phyloP scores from a whole-genome alignment of 352 stramenopile species.

The Pythium sp. region DNA sequence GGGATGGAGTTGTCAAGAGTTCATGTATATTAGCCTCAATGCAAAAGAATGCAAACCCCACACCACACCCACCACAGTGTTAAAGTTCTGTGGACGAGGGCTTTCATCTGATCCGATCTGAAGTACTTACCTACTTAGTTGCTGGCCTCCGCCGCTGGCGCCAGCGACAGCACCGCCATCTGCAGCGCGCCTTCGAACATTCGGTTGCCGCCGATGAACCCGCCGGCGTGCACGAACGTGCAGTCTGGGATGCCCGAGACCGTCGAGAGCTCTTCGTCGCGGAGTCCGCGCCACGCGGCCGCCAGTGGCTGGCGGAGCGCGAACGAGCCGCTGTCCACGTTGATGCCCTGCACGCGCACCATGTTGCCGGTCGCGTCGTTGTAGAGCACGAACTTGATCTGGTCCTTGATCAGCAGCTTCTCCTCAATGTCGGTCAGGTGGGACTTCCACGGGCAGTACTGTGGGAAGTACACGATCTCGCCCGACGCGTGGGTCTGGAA shows the following conservation, averaged over 20 bases:
- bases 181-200: conserved; percentile 93
- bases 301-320: conserved; percentile 90
- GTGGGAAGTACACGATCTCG: conserved; percentile 92
- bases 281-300: conserved; percentile 92
- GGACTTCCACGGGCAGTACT: conserved; percentile 94
- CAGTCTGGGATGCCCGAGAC: conserved; percentile 90
- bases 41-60: not conserved
- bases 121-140: not conserved
- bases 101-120: not conserved
- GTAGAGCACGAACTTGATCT: conserved; percentile 98
- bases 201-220: conserved; percentile 98
- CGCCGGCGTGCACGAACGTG: conserved; percentile 97
- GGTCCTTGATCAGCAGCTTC: conserved; percentile 73
- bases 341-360: conserved; percentile 96
- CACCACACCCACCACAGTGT: not conserved
- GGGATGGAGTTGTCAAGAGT: not conserved
- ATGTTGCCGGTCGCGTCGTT: conserved; percentile 90
- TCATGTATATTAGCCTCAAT: not conserved
- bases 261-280: conserved; percentile 90
- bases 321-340: conserved; percentile 92
- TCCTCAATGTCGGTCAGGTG: conserved; percentile 97
- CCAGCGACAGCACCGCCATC: conserved; percentile 89
- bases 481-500: conserved; percentile 90
- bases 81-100: not conserved
- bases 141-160: conserved; percentile 2